A percentile compares a stretch with the other conserved stretches of the same genome.
Conservation (phyloP, 2,329 filamentous ascomycete genomes). For the Paecilomyces variotii region DNA sequence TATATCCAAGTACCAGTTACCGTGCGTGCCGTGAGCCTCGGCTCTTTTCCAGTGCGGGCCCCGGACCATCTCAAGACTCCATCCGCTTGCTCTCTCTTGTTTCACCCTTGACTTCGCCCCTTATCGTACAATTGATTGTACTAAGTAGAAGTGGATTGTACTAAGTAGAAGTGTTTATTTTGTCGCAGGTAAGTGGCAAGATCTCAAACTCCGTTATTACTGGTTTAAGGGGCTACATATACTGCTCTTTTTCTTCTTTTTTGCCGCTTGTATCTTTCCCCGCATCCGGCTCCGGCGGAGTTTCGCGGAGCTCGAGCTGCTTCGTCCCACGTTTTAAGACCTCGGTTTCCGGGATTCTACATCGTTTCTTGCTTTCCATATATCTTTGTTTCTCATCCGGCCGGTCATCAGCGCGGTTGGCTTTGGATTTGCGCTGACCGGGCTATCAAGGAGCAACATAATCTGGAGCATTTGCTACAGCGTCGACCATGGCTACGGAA, state of each 20-base stretch:
- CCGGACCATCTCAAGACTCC: not conserved
- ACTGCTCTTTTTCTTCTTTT: not conserved
- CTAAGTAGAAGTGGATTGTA: not conserved
- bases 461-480: not conserved
- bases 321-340: not conserved
- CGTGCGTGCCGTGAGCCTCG: not conserved
- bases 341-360: not conserved
- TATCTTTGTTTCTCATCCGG: not conserved
- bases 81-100: not conserved
- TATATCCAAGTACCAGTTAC: not conserved
- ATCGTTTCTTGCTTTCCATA: not conserved
- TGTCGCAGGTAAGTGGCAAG: not conserved
- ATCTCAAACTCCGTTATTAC: not conserved
- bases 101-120: not conserved
- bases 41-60: not conserved
- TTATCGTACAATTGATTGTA: not conserved
- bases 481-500: conserved; percentile 62
- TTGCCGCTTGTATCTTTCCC: not conserved
- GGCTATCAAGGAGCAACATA: not conserved
- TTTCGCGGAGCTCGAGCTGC: not conserved
- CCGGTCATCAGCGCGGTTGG: not conserved
- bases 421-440: not conserved
- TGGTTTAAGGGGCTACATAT: not conserved
- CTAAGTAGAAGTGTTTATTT: not conserved
- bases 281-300: not conserved